Evolutionary conservation across 75 land plant species (phyloP).

Genomic region (Chamaecyparis obtusa): DNA sequence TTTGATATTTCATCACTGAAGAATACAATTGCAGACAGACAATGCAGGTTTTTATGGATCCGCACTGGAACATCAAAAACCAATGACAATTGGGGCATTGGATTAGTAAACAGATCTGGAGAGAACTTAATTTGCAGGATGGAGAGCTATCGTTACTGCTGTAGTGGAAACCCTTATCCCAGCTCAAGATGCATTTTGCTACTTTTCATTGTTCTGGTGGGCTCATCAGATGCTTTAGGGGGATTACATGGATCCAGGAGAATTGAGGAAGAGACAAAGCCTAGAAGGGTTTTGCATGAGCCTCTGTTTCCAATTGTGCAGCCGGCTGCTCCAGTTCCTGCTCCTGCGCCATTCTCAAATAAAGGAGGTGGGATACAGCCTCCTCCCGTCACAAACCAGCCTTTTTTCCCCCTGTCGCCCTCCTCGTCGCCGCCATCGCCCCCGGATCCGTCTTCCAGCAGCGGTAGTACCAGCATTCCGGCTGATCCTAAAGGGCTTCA

Average conservation of each 20-base stretch:
- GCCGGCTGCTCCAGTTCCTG: background rate
- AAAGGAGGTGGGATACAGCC: background rate
- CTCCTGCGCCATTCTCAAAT: background rate
- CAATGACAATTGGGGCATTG: background rate
- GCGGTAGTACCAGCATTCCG: background rate
- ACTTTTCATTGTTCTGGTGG: background rate
- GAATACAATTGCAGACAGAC: background rate
- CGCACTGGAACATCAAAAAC: background rate
- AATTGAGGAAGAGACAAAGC: background rate
- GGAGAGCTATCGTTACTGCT: background rate
- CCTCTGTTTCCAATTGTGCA: conserved; percentile 2
- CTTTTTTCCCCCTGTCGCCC: background rate
- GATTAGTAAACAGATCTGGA: background rate
- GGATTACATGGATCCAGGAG: conserved; percentile 5
- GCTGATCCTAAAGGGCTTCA: background rate
- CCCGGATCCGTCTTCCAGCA: background rate
- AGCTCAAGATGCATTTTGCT: background rate
- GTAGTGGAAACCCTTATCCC: background rate
- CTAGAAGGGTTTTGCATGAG: conserved; percentile 10
- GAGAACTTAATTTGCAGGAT: background rate
- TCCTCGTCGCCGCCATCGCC: background rate
- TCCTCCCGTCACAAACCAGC: conserved; percentile 7
- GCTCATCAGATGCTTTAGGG: background rate
- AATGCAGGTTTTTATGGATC: conserved; percentile 13
- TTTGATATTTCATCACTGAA: too few species aligned